A percentile compares a stretch with the other conserved stretches of the same genome.
Evolutionary conservation across 2,329 filamentous ascomycete species (phyloP).

Genomic region (Monosporascus sp.): DNA sequence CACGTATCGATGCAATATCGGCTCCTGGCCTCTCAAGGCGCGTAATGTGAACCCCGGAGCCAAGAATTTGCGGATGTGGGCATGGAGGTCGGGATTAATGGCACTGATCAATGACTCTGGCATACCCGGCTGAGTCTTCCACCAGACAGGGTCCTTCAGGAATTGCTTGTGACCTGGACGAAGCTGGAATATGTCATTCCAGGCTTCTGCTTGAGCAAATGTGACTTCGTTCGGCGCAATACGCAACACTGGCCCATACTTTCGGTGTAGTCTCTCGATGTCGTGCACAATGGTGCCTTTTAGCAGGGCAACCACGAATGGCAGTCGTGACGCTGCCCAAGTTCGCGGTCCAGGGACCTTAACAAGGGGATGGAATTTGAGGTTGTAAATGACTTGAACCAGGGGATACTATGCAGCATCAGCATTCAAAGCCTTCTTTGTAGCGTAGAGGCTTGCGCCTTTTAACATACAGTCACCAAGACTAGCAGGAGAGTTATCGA

Average conservation of each 20-base stretch:
- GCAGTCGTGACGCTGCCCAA: slow-evolving; percentile 16
- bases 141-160: slow-evolving; percentile 25
- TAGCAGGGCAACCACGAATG: slow-evolving; percentile 12
- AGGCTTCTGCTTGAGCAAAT: slow-evolving; percentile 14
- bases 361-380: slow-evolving; percentile 14
- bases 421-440: neutral
- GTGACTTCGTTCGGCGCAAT: slow-evolving; percentile 18
- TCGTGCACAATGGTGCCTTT: slow-evolving; percentile 15
- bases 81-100: slow-evolving; percentile 19
- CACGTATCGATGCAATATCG: slow-evolving; percentile 21
- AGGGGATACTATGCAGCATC: slow-evolving; percentile 4
- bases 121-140: slow-evolving; percentile 16
- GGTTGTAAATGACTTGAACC: slow-evolving; percentile 5
- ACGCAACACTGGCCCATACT: slow-evolving; percentile 15
- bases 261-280: slow-evolving; percentile 15
- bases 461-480: too few species aligned
- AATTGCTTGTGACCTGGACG: slow-evolving; percentile 14
- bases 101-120: slow-evolving; percentile 21
- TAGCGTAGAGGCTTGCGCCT: too few species aligned
- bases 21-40: slow-evolving; percentile 26
- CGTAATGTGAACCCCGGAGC: slow-evolving; percentile 17
- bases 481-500: too few species aligned
- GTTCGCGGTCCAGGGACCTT: slow-evolving; percentile 10
- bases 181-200: slow-evolving; percentile 14
- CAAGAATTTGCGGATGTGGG: slow-evolving; percentile 17